phyloP scores from a whole-genome alignment of 1,284 basidiomycete genomes.

The Ganoderma lingzhi region DNA sequence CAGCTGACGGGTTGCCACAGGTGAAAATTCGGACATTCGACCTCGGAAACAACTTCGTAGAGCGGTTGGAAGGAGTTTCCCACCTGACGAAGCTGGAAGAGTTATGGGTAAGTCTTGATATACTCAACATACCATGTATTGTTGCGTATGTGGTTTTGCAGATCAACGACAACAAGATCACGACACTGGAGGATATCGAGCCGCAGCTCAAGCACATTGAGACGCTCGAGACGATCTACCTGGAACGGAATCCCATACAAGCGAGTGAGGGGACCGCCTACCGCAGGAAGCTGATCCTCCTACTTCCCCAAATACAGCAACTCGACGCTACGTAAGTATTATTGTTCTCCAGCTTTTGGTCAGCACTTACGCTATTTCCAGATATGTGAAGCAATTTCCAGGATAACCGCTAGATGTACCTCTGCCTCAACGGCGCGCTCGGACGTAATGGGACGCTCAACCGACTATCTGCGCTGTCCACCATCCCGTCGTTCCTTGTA shows the following conservation, averaged over 20 bases:
- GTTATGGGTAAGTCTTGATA: conserved; percentile 81
- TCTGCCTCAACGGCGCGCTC: not conserved
- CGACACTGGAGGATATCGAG: conserved; percentile 74
- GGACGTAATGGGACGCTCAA: not conserved
- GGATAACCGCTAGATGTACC: not conserved
- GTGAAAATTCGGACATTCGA: conserved; percentile 87
- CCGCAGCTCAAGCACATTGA: conserved; percentile 74
- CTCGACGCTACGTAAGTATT: conserved; percentile 91
- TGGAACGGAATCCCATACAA: conserved; percentile 96
- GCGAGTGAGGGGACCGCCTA: conserved; percentile 81
- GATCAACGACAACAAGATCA: conserved; percentile 91
- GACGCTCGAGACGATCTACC: conserved; percentile 88
- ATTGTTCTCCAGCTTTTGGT: too few relatives aligned
- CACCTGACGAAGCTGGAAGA: conserved; percentile 86
- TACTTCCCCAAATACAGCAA: conserved; percentile 90
- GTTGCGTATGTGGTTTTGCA: conserved; percentile 43
- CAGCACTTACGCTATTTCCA: conserved; percentile 9
- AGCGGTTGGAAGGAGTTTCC: conserved; percentile 80
- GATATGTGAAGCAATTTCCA: conserved; percentile 30
- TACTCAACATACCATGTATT: not conserved
- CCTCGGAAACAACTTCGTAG: conserved; percentile 87
- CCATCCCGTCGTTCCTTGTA: conserved; percentile 23
- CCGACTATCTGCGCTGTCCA: not conserved
- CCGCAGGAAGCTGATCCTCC: conserved; percentile 89
- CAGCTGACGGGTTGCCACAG: conserved; percentile 48